A percentile compares a stretch with the other conserved stretches of the same genome.
phyloP scores from a whole-genome alignment of 83 land plant species.

The Picea abies region DNA sequence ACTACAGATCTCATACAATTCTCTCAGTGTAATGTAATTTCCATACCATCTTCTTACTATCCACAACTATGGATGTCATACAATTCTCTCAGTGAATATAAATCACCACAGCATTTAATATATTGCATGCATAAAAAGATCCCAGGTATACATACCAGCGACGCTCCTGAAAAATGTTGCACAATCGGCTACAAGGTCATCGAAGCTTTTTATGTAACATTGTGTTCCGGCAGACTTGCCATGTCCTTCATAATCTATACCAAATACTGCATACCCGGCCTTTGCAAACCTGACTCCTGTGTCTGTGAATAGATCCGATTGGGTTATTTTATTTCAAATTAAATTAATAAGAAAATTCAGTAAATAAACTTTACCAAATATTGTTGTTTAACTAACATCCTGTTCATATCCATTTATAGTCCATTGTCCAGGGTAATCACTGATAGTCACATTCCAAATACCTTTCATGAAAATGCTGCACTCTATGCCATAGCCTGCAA shows the following conservation, averaged over 20 bases:
- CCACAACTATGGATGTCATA: no score
- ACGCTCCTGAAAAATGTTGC: slow-evolving; percentile 51
- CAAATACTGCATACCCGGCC: slow-evolving; percentile 79
- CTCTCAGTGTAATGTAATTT: no score
- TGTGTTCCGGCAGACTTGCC: slow-evolving; percentile 78
- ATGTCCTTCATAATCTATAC: slow-evolving; percentile 88
- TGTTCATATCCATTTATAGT: neutral
- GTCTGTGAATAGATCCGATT: slow-evolving; percentile 28
- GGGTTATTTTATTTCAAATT: neutral
- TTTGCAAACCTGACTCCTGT: slow-evolving; percentile 62
- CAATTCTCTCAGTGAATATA: no score
- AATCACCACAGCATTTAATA: no score
- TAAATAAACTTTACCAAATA: no score
- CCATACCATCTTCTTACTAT: no score
- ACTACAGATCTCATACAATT: no score
- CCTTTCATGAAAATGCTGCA: slow-evolving; percentile 78
- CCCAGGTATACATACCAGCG: slow-evolving; percentile 38
- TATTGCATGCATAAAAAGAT: no score
- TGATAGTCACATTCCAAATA: neutral
- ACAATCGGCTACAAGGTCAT: slow-evolving; percentile 66
- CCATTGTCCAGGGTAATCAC: no score
- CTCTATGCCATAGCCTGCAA: slow-evolving; percentile 77
- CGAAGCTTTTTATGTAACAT: slow-evolving; percentile 55
- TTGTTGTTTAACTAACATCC: no score
- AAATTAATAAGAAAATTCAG: neutral